Percentiles rank a stretch among this genome's conserved stretches.
Conservation (phyloP, 1,139 yeast species). For the Arxiozyma telluris region DNA sequence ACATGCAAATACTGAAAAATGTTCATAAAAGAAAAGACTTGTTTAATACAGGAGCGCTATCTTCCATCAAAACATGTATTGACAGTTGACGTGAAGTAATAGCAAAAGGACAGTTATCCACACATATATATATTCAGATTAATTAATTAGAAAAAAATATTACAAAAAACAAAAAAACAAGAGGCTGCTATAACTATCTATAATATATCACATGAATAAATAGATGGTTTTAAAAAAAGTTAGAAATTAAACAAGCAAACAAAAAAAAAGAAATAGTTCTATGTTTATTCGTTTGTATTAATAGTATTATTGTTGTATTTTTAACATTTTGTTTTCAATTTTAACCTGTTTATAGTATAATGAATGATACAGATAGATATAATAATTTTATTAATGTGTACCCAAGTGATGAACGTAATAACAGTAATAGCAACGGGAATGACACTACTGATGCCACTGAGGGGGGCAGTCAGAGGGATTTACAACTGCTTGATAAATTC, state of each 20-base stretch:
- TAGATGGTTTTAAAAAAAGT: not conserved
- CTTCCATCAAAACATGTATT: too few species aligned
- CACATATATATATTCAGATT: too few species aligned
- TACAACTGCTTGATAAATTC: slow-evolving; percentile 8
- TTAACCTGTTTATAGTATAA: not conserved
- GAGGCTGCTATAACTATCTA: not conserved
- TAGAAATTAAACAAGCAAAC: not conserved
- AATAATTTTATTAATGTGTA: slow-evolving; percentile 1
- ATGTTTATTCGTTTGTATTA: too few species aligned
- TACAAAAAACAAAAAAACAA: too few species aligned
- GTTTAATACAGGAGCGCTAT: not conserved
- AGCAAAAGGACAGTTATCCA: too few species aligned
- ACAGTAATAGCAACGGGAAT: not conserved
- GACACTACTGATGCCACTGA: too few species aligned
- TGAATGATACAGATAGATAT: not conserved
- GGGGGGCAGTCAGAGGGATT: not conserved
- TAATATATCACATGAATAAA: not conserved
- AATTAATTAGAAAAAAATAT: too few species aligned
- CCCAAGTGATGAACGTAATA: not conserved
- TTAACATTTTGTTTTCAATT: too few species aligned
- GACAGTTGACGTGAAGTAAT: not conserved
- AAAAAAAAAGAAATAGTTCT: too few species aligned
- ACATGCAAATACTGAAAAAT: not conserved
- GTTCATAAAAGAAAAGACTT: not conserved
- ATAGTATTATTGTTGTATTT: too few species aligned